Conservation (phyloP, 116 monocot species). For the Dioscorea cayenensis region DNA sequence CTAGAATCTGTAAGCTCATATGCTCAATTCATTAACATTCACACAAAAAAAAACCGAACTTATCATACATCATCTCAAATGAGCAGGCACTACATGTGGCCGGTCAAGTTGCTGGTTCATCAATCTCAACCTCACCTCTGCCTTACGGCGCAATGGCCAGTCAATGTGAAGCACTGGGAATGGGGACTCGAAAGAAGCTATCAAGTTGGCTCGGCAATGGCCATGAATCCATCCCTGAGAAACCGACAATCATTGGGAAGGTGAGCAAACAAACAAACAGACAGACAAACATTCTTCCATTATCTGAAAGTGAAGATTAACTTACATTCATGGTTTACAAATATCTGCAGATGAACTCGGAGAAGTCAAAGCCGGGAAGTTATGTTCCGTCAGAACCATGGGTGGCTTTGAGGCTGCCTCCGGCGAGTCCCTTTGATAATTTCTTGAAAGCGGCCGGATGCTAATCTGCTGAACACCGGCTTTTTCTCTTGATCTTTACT, state of each 20-base stretch:
- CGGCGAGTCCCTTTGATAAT: slow-evolving; percentile 96
- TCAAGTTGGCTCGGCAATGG: slow-evolving; percentile 78
- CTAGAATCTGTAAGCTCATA: slow-evolving; percentile 70
- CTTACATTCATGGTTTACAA: neutral
- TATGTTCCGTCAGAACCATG: slow-evolving; percentile 24
- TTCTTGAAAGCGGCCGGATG: slow-evolving; percentile 89
- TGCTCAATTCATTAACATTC: too few species aligned
- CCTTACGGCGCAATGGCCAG: slow-evolving; percentile 86
- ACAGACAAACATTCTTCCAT: neutral
- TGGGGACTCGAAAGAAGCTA: slow-evolving; percentile 80
- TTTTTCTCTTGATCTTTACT: too few species aligned
- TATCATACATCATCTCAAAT: neutral
- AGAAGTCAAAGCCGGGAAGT: slow-evolving; percentile 14
- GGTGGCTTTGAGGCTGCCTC: slow-evolving; percentile 59
- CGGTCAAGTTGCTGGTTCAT: slow-evolving; percentile 82
- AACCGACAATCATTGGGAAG: slow-evolving; percentile 13
- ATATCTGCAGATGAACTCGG: slow-evolving; percentile 10
- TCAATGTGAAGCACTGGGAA: slow-evolving; percentile 89
- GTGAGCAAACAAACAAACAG: slow-evolving; percentile 2
- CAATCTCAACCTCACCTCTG: slow-evolving; percentile 88
- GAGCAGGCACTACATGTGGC: slow-evolving; percentile 86
- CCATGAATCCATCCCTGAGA: slow-evolving; percentile 35
- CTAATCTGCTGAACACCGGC: slow-evolving; percentile 3
- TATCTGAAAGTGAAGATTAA: neutral
- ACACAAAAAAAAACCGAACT: too few species aligned